These are phyloP conservation scores for Alternaria angustiovoidea DNA, from an alignment of 2,329 filamentous ascomycete species.

Conservation along the genomic window DNA sequence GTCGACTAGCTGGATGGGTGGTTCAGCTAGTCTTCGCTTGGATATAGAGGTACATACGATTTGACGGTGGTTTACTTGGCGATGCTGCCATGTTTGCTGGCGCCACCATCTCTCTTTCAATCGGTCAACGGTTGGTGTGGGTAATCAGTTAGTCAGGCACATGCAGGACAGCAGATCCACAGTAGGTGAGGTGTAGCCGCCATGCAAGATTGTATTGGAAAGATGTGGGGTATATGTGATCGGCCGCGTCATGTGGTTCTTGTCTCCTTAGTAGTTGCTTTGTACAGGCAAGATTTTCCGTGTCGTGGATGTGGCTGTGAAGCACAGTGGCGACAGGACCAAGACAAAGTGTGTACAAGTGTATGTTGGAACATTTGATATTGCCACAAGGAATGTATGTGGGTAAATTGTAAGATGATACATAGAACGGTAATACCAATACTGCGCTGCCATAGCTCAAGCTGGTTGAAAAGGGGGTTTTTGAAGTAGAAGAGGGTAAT, in stretches of 20 bases:
- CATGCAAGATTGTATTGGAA: constrained; percentile 8
- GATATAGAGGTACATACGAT: not conserved
- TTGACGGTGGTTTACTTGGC: not conserved
- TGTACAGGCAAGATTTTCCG: constrained; percentile 21
- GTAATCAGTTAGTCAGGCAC: not conserved
- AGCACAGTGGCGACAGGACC: not conserved
- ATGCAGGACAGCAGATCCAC: constrained; percentile 2
- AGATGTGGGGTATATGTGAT: constrained; percentile 28
- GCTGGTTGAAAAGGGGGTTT: not conserved
- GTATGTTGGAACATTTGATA: not conserved
- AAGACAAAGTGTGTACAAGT: not conserved
- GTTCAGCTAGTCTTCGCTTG: not conserved
- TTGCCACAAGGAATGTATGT: constrained; percentile 6
- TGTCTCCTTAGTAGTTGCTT: constrained; percentile 4
- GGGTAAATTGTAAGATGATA: constrained; percentile 31
- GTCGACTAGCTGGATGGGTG: not conserved
- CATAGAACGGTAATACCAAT: constrained; percentile 47
- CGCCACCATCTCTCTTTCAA: not conserved
- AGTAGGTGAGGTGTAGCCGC: not conserved
- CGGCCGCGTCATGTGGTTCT: constrained; percentile 8
- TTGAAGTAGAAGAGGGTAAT: constrained; percentile 5
- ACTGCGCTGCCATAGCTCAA: constrained; percentile 14
- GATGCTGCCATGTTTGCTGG: not conserved
- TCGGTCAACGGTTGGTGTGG: not conserved
- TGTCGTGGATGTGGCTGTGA: not conserved